phyloP scores from a whole-genome alignment of 75 land plant species.

The Picea sitchensis region DNA sequence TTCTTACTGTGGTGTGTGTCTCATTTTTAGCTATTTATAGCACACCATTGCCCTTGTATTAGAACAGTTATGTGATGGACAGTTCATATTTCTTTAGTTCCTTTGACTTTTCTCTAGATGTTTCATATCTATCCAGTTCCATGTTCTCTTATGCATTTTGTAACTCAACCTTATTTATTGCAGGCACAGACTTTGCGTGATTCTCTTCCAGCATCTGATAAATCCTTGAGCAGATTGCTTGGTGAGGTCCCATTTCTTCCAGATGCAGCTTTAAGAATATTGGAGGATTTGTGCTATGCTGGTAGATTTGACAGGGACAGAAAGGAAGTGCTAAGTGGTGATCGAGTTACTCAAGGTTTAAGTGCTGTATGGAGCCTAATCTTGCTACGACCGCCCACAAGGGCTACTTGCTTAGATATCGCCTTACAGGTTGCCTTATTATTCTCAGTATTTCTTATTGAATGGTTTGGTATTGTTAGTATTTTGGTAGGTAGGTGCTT shows the following conservation, averaged over 20 bases:
- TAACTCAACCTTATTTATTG: not conserved
- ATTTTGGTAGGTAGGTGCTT: not conserved
- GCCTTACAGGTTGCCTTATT: conserved; percentile 66
- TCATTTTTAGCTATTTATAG: not conserved
- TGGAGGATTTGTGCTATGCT: conserved; percentile 74
- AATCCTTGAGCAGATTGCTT: conserved; percentile 78
- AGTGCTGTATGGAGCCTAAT: conserved; percentile 87
- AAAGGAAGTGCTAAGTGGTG: conserved; percentile 61
- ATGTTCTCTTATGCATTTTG: not conserved
- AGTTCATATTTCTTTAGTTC: not conserved
- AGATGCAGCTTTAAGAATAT: conserved; percentile 50
- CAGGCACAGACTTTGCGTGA: conserved; percentile 87
- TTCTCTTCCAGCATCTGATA: conserved; percentile 85
- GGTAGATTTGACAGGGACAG: conserved; percentile 27
- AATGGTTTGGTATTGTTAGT: not conserved
- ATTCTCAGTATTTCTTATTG: not conserved
- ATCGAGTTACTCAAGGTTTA: conserved; percentile 92
- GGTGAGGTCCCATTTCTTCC: conserved; percentile 82
- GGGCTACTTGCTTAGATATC: conserved; percentile 75
- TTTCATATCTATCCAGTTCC: not conserved
- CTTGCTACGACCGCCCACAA: conserved; percentile 74
- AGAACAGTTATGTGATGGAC: not conserved
- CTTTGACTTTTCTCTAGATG: no score
- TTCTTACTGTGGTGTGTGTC: conserved; percentile 64
- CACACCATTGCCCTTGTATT: not conserved